Base-by-base conservation (phyloP, 2,329 filamentous ascomycete species). In the Scedosporium aurantiacum region DNA sequence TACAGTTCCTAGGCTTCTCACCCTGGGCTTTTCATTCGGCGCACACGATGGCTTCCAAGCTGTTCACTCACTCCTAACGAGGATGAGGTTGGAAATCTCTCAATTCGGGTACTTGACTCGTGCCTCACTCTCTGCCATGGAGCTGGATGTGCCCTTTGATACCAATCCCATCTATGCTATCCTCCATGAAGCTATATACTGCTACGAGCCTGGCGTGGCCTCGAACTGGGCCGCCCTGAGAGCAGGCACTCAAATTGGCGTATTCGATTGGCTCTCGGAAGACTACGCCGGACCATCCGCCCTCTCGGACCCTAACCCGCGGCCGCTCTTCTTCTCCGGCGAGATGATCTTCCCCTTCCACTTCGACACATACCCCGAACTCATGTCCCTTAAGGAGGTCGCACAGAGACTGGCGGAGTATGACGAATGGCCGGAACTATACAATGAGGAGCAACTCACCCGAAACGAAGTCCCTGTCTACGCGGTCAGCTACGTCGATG, bases 281-380 rank as follows among this genome's bases (percentile, higher is more conserved):
- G 75, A 64, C 10, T 68, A 64, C 41, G 65, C 67, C 32, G 47
- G 58, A 14, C 58, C 58, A 16, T 5, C 32, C 12, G 10, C 18
- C 25, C 14, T 21, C 58, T 64, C 67, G 4, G 65, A 67, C 1
- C 63, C 64, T 18, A 65, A 65, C 7, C 70, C 70, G 0, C 71
- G 75, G 2, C 86, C 87, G 0, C 76, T 94, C 23, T 89, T 82
- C 72, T 96, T 97, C 75, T 91, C 90, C 0, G 91, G 92, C 63
- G 93, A 97, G 75, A 97, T 96, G 91, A 83, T 96, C 58, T 96
- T 86, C 71, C 87, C 89, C 0, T 88, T 89, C 73, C 89, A 92
- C 79, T 92, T 96, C 66, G 84, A 91, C 43, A 87, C 87, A 16
- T 93, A 90, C 68, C 78, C 84, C 0, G 91, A 95, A 71, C 82